Evolutionary conservation across 768 basidiomycete species (phyloP).

Genomic region (Tremella fuciformis): DNA sequence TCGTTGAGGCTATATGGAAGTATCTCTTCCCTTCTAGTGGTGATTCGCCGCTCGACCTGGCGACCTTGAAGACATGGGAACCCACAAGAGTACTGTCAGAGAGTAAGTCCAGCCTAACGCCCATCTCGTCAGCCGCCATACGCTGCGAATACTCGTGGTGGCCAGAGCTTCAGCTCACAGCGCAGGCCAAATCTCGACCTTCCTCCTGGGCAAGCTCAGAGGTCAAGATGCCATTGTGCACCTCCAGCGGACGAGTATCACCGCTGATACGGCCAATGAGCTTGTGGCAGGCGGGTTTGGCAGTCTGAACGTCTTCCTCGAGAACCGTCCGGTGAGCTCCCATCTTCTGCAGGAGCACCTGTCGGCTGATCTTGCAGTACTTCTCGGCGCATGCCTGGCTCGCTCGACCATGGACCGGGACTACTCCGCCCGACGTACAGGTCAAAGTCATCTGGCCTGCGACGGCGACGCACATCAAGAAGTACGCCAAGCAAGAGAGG

Average conservation of each 20-base stretch:
- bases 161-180: background rate
- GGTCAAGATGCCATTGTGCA: constrained; percentile 31
- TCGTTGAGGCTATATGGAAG: background rate
- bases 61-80: constrained; percentile 5
- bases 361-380: constrained; percentile 60
- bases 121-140: background rate
- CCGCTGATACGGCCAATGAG: constrained; percentile 15
- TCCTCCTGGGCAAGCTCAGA: constrained; percentile 67
- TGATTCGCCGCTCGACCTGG: background rate
- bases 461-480: constrained; percentile 81
- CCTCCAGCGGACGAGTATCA: constrained; percentile 38
- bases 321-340: constrained; percentile 65
- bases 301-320: constrained; percentile 69
- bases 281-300: constrained; percentile 37
- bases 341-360: background rate
- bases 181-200: constrained; percentile 50
- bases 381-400: constrained; percentile 69
- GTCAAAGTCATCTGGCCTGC: constrained; percentile 83
- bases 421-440: constrained; percentile 65
- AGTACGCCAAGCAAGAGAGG: constrained; percentile 75
- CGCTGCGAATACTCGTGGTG: background rate
- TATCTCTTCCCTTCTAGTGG: background rate
- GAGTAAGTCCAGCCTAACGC: background rate
- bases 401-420: constrained; percentile 56
- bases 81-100: background rate